These are phyloP conservation scores for Pachyrhizus erosus DNA, from an alignment of 306 rosid genomes.

Conservation along the genomic window DNA sequence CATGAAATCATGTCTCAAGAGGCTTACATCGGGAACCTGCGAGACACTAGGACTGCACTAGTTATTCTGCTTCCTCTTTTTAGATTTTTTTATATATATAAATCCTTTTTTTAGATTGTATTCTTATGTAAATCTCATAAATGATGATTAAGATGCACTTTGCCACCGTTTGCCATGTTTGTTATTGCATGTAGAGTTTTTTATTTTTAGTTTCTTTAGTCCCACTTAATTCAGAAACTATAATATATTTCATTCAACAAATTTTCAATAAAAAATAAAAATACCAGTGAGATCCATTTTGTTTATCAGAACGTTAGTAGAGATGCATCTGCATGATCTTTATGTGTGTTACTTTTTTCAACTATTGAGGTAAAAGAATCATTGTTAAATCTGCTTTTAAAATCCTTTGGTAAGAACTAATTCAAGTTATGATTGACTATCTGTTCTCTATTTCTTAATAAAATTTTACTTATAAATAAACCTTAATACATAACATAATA, in stretches of 20 bases:
- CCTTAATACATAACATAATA: too few relatives aligned
- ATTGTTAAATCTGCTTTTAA: neutral
- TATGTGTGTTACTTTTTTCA: too few relatives aligned
- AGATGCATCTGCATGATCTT: neutral
- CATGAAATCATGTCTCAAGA: constrained; percentile 42
- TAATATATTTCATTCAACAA: neutral
- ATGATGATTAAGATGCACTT: constrained; percentile 7
- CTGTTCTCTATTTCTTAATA: too few relatives aligned
- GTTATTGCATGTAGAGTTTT: neutral
- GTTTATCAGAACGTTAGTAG: neutral
- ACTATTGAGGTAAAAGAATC: neutral
- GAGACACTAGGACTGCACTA: constrained; percentile 17
- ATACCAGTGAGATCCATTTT: too few relatives aligned
- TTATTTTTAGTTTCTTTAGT: neutral
- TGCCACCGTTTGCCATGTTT: neutral
- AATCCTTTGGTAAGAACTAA: too few relatives aligned
- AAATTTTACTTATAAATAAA: too few relatives aligned
- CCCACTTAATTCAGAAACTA: too few relatives aligned
- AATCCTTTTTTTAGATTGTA: constrained; percentile 20
- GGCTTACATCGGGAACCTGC: constrained; percentile 51
- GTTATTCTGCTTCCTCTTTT: constrained; percentile 23
- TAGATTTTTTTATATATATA: too few relatives aligned
- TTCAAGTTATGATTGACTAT: too few relatives aligned
- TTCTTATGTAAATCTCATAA: constrained; percentile 36
- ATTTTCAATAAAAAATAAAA: neutral